These are phyloP conservation scores for Thozetella sp. DNA, from an alignment of 495 filamentous ascomycete species.

Conservation along the genomic window DNA sequence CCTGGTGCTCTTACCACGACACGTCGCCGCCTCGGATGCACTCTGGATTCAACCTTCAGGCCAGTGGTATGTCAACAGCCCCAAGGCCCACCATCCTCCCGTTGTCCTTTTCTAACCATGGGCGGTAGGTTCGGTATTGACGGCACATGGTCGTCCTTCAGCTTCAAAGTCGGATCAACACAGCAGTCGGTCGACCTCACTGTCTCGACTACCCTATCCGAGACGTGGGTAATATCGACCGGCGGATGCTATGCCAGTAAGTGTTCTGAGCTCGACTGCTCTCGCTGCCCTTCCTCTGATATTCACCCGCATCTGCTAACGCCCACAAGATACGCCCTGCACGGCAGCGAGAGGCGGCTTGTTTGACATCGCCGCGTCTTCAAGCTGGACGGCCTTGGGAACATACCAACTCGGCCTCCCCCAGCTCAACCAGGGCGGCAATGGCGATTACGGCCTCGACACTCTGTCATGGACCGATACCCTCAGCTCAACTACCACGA, in stretches of 20 bases:
- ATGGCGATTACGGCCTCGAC: conserved; percentile 64
- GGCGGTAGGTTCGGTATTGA: conserved; percentile 47
- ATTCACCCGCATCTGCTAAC: no score
- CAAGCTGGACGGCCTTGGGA: conserved; percentile 58
- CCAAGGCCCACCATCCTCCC: background rate
- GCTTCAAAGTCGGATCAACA: conserved; percentile 57
- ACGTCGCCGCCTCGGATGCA: conserved; percentile 25
- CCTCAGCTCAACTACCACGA: conserved; percentile 34
- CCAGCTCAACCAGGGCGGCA: conserved; percentile 50
- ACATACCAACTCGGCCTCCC: conserved; percentile 56
- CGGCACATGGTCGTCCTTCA: conserved; percentile 54
- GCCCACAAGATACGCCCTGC: conserved; percentile 34
- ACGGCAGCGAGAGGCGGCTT: conserved; percentile 50
- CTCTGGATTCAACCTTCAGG: conserved; percentile 44
- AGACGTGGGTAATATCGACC: conserved; percentile 57
- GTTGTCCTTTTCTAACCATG: conserved; percentile 18
- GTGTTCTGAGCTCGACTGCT: no score
- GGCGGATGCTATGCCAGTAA: conserved; percentile 50
- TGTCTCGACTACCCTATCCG: conserved; percentile 55
- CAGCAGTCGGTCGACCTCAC: conserved; percentile 58
- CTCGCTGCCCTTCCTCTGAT: no score
- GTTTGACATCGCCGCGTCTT: conserved; percentile 50
- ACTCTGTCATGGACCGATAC: conserved; percentile 46
- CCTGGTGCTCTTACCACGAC: conserved; percentile 31
- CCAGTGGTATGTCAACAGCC: conserved; percentile 35